Percentiles rank a stretch among this genome's conserved stretches.
phyloP scores from a whole-genome alignment of 179 eudicot genomes.

The Heliamphora ciliata region DNA sequence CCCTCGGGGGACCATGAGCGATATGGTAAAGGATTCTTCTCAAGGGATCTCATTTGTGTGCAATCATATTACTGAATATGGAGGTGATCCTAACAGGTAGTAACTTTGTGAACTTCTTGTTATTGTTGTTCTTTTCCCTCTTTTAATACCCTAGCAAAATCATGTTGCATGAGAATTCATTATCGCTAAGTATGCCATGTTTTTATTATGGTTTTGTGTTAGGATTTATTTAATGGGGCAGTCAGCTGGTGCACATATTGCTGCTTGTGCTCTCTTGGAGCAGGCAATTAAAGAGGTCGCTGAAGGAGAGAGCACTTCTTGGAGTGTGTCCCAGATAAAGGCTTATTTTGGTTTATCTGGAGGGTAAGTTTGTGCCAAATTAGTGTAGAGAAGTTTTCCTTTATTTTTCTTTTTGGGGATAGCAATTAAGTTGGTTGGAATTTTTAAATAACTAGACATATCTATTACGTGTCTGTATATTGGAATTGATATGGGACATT shows the following conservation, averaged over 20 bases:
- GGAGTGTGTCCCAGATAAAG: constrained; percentile 81
- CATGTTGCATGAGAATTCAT: neutral
- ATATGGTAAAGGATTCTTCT: constrained; percentile 87
- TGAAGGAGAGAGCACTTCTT: constrained; percentile 51
- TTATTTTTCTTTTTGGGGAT: neutral
- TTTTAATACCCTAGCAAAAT: neutral
- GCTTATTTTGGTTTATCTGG: constrained; percentile 96
- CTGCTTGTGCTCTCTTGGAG: constrained; percentile 84
- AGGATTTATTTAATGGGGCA: constrained; percentile 94
- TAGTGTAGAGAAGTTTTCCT: neutral
- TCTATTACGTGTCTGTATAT: neutral
- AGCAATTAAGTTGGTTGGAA: neutral
- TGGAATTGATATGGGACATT: neutral
- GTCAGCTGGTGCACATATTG: constrained; percentile 97
- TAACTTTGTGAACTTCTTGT: neutral
- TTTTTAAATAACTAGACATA: neutral
- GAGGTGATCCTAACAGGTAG: constrained; percentile 95
- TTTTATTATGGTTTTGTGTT: constrained; percentile 15
- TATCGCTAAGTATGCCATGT: neutral
- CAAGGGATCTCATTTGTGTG: constrained; percentile 82
- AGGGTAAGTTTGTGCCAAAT: constrained; percentile 43
- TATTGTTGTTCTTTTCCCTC: neutral
- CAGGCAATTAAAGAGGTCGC: constrained; percentile 75
- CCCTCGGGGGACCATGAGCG: constrained; percentile 86
- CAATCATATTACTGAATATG: constrained; percentile 86